phyloP scores from a whole-genome alignment of 139 green algal species.

The Auxenochlorella protothecoides region DNA sequence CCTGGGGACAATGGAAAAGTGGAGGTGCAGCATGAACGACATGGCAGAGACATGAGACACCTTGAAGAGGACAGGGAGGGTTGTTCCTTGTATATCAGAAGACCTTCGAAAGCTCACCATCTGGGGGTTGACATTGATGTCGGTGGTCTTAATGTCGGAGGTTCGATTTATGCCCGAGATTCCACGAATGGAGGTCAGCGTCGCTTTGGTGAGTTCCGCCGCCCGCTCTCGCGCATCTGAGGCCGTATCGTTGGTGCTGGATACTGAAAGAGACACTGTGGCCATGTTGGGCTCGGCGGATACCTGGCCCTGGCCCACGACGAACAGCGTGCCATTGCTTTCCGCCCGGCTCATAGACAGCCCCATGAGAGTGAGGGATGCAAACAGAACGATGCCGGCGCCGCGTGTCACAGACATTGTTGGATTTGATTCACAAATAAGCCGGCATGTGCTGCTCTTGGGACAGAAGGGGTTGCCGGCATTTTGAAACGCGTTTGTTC shows the following conservation, averaged over 20 bases:
- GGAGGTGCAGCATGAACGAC: background rate
- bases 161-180: background rate
- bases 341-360: too few species aligned
- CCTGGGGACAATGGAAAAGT: background rate
- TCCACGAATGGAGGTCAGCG: background rate
- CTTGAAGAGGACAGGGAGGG: background rate
- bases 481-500: too few species aligned
- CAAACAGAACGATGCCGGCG: too few species aligned
- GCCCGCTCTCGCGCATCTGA: background rate
- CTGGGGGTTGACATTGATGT: background rate
- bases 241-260: background rate
- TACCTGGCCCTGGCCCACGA: too few species aligned
- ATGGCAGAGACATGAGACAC: background rate
- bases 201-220: background rate
- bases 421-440: too few species aligned
- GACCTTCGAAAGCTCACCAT: background rate
- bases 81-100: background rate
- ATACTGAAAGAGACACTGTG: background rate
- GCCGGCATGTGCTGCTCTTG: too few species aligned
- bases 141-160: background rate
- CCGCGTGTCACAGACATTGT: too few species aligned
- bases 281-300: too few species aligned
- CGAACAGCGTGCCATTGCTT: too few species aligned
- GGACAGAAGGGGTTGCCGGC: too few species aligned
- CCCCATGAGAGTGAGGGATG: too few species aligned